phyloP scores from a whole-genome alignment of 352 stramenopile genomes.

The Phytopythium litorale region DNA sequence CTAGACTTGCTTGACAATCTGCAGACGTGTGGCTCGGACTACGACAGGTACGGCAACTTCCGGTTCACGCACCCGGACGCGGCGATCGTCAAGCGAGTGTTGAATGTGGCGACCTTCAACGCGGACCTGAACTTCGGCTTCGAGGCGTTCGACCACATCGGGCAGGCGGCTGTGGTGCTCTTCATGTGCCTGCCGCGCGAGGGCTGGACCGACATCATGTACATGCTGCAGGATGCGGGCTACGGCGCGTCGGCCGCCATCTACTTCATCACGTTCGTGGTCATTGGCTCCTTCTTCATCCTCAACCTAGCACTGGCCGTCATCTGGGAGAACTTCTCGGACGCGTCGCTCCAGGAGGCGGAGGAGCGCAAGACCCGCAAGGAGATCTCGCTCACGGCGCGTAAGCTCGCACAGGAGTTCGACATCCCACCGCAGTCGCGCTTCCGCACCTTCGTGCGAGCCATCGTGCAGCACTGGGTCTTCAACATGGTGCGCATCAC shows the following conservation, averaged over 20 bases:
- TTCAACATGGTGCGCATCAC: conserved; percentile 48
- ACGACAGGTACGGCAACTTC: conserved; percentile 53
- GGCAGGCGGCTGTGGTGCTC: conserved; percentile 71
- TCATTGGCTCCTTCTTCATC: conserved; percentile 89
- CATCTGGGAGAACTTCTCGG: conserved; percentile 81
- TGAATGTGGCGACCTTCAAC: conserved; percentile 41
- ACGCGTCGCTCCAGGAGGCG: conserved; percentile 49
- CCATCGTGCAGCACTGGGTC: conserved; percentile 35
- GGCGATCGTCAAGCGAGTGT: conserved; percentile 22
- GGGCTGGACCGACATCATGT: conserved; percentile 82
- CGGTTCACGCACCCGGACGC: conserved; percentile 50
- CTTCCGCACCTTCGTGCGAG: conserved; percentile 15
- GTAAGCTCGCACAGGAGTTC: not conserved
- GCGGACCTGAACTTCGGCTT: conserved; percentile 80
- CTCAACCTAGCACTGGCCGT: conserved; percentile 90
- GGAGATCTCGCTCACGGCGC: conserved; percentile 11
- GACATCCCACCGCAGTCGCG: conserved; percentile 10
- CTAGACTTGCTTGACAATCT: conserved; percentile 21
- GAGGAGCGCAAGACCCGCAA: conserved; percentile 34
- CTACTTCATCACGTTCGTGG: conserved; percentile 86
- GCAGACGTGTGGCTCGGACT: conserved; percentile 59
- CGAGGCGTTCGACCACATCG: conserved; percentile 88
- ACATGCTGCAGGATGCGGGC: conserved; percentile 53
- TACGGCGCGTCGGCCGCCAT: conserved; percentile 36
- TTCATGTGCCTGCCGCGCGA: conserved; percentile 90